Conservation (phyloP, 768 basidiomycete genomes). For the Auricularia cornea region DNA sequence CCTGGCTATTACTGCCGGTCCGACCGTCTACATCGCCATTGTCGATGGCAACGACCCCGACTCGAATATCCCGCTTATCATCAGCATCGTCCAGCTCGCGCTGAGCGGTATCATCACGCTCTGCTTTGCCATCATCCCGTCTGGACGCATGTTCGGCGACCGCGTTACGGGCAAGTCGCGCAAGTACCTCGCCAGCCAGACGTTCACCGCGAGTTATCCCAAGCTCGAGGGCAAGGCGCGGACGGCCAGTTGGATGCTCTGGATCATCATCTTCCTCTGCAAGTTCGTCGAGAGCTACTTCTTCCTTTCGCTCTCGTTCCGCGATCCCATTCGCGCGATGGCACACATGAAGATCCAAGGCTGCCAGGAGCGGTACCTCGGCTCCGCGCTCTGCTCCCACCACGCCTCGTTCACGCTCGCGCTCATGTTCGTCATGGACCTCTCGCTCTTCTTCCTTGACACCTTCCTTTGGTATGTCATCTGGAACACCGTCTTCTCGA, state of each 20-base stretch:
- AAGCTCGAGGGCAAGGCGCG: conserved; percentile 53
- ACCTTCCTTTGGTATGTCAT: conserved; percentile 99
- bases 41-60: conserved; percentile 54
- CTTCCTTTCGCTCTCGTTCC: conserved; percentile 92
- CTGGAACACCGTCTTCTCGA: conserved; percentile 94
- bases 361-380: conserved; percentile 82
- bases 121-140: conserved; percentile 86
- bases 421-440: conserved; percentile 98
- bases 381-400: conserved; percentile 74
- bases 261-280: conserved; percentile 92
- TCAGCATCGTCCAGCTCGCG: conserved; percentile 94
- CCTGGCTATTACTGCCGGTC: conserved; percentile 83
- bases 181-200: conserved; percentile 97
- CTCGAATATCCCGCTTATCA: conserved; percentile 72
- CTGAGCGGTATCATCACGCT: conserved; percentile 81
- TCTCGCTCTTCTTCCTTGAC: conserved; percentile 95
- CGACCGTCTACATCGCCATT: conserved; percentile 90
- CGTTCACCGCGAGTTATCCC: conserved; percentile 96
- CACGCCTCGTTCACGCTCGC: conserved; percentile 93
- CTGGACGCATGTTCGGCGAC: conserved; percentile 98
- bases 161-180: conserved; percentile 90
- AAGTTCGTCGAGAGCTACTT: conserved; percentile 98
- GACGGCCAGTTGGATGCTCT: conserved; percentile 71
- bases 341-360: conserved; percentile 92
- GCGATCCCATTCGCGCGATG: conserved; percentile 90